Evolutionary conservation across 2,329 filamentous ascomycete genomes (phyloP), one percentile per base, ranked within the genome.

Genomic region (Stromatinia cepivora): DNA sequence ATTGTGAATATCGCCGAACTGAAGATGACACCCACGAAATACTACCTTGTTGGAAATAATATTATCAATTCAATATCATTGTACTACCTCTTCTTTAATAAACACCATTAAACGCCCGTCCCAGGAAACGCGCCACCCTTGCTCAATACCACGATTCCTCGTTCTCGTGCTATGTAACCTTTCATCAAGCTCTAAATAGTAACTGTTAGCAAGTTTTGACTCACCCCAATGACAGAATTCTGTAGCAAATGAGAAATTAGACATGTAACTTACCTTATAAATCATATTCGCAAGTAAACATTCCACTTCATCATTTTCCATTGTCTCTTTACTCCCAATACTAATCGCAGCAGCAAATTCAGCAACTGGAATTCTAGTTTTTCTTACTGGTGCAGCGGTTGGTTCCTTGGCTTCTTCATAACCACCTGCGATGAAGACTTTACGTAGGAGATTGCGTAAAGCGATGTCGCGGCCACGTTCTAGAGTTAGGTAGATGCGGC

Each of bases 241-340:
- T 3, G 2, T 8, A 42, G 39, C n/a, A 45, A 31, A 17, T 42
- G 31, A 39, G 36, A 8, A 50, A 58, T 56, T 11, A 69, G 61
- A 61, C 53, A 61, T 17, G 10, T 69, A 28, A 81, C 83, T 71
- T 81, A 97, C 94, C 88, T 98, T 99, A 84, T 98, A 99, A 72
- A 99, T 97, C 87, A 97, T 92, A 79, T 97, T 98, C 39, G 95
- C 93, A 76, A 99, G 79, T 75, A 97, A 82, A 79, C 95, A 99
- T 80, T 99, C 96, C 5, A 98, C 94, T 80, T 99, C 95, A 78
- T 99, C 96, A 45, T 87, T 85, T 75, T 97, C 95, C 46, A 96
- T 83, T 46, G 84, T 81, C 77, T 91, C 84, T 73, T 81, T 81
- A 73, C 87, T 89, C 66, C 88, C 90, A 75, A 97, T 85, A 77